Percentiles rank a stretch among this genome's conserved stretches.
These are phyloP conservation scores for Fusarium zealandicum DNA, from an alignment of 2,329 filamentous ascomycete genomes.

Conservation along the genomic window DNA sequence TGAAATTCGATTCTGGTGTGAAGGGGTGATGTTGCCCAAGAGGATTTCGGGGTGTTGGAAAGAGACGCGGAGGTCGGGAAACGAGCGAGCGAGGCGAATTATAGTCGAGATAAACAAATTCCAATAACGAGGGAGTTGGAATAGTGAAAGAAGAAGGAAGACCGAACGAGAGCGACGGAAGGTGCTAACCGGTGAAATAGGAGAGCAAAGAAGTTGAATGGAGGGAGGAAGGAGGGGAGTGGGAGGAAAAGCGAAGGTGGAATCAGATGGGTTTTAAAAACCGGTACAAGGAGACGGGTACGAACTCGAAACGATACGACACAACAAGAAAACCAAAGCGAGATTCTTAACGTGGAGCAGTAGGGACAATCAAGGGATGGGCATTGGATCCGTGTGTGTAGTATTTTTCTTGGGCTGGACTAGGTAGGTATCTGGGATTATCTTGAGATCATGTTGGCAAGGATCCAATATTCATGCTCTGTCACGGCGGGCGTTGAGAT, in stretches of 20 bases:
- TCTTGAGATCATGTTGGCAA: too few species aligned
- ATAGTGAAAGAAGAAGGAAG: conserved; percentile 36
- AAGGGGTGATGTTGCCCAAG: conserved; percentile 13
- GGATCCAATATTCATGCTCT: not conserved
- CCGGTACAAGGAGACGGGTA: not conserved
- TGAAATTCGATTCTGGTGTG: conserved; percentile 15
- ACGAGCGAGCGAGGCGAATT: conserved; percentile 37
- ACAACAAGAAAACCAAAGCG: conserved; percentile 1
- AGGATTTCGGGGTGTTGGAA: conserved; percentile 9
- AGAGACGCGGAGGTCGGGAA: conserved; percentile 13
- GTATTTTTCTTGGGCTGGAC: conserved; percentile 9
- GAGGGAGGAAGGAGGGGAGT: conserved; percentile 31
- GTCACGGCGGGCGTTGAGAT: conserved; percentile 16
- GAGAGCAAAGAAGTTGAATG: conserved; percentile 27
- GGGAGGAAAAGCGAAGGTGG: conserved; percentile 28
- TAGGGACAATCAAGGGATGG: conserved; percentile 24
- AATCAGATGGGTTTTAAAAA: conserved; percentile 36
- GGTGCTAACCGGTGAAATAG: conserved; percentile 32
- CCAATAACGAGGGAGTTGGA: conserved; percentile 51
- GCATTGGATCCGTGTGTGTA: conserved; percentile 19
- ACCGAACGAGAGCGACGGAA: conserved; percentile 17
- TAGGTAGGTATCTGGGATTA: too few species aligned
- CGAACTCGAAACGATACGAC: not conserved
- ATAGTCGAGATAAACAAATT: conserved; percentile 35
- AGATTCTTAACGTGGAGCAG: too few species aligned